Base-by-base conservation (phyloP, 352 stramenopile species). In the Globisporangium okanoganense region DNA sequence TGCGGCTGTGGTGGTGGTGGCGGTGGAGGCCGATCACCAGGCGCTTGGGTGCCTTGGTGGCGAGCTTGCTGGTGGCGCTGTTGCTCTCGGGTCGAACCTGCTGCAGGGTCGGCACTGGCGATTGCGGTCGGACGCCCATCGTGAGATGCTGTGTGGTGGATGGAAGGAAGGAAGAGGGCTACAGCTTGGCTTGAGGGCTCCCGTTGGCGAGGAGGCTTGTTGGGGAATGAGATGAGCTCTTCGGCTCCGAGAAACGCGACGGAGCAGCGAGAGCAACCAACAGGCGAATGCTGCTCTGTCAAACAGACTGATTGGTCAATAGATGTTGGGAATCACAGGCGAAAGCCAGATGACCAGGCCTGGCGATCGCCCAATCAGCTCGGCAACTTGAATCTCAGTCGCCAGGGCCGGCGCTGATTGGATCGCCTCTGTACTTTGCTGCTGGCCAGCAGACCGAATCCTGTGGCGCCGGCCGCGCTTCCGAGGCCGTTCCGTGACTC, bases 101-200 rank as follows among this genome's bases (percentile, higher is more conserved):
- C 33, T 54, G 48, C 48, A 75, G 33, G 45, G 38, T 66, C 16
- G 66, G 36, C 47, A 53, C 40, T 45, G 43, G 29, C 48, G 58
- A 44, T 68, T 68, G 66, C 65, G 72, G 61, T 63, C 72, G 79
- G 61, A 87, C 71, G 71, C 72, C 75, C 79, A 88, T 88, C 18
- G 7, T 45, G 51, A 43, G 33, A 44, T 24, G 25, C 16, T 36
- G 50, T 38, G 53, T 25, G n/a, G n/a, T 9, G 36, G 13, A 1
- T n/a, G n/a, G 40, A 38, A 18, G 25, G 12, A 6, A 43, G 53
- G 20, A 20, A 9, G 36, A 16, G 38, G 31, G 53, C 53, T 45
- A 59, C 53, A 59, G 53, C 53, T 33, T 59, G 35, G 53, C 53
- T 49, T 38, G 22, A 8, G 6, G 12, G 22, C 13, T 5, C 13